Evolutionary conservation across 1,284 basidiomycete species (phyloP).

Genomic region (Stygiomarasmius scandens): DNA sequence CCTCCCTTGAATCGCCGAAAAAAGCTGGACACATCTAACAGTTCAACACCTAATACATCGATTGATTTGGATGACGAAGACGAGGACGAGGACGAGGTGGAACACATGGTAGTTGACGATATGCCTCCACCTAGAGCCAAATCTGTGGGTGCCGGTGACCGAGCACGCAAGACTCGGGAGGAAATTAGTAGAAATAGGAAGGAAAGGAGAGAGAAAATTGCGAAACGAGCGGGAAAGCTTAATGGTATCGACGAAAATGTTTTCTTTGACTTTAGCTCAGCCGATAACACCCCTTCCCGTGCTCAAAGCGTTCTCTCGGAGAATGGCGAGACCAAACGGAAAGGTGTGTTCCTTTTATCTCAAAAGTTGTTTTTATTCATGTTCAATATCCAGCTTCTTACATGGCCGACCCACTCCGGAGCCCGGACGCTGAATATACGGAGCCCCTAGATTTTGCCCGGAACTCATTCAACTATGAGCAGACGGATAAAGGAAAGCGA

Average conservation of each 20-base stretch:
- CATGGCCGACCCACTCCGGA: slow-evolving; percentile 30
- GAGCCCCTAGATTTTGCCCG: slow-evolving; percentile 29
- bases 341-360: slow-evolving; percentile 41
- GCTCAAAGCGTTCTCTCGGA: slow-evolving; percentile 27
- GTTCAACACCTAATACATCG: neutral
- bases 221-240: slow-evolving; percentile 30
- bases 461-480: slow-evolving; percentile 33
- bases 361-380: slow-evolving; percentile 15
- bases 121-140: slow-evolving; percentile 17
- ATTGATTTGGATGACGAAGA: slow-evolving; percentile 7
- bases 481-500: slow-evolving; percentile 40
- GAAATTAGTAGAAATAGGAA: slow-evolving; percentile 35
- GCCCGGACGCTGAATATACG: slow-evolving; percentile 31
- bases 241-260: slow-evolving; percentile 19
- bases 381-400: slow-evolving; percentile 26
- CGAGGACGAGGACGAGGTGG: slow-evolving; percentile 43
- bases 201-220: slow-evolving; percentile 36
- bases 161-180: slow-evolving; percentile 28
- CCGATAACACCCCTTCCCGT: neutral
- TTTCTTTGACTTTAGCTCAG: slow-evolving; percentile 20
- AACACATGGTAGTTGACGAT: slow-evolving; percentile 62
- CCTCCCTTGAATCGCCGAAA: slow-evolving; percentile 29
- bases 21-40: slow-evolving; percentile 21
- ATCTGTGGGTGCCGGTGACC: slow-evolving; percentile 19
- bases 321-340: slow-evolving; percentile 41